Evolutionary conservation across 1,139 yeast genomes (phyloP), one percentile per base, ranked within the genome.

Genomic region (Blastobotrys apis): DNA sequence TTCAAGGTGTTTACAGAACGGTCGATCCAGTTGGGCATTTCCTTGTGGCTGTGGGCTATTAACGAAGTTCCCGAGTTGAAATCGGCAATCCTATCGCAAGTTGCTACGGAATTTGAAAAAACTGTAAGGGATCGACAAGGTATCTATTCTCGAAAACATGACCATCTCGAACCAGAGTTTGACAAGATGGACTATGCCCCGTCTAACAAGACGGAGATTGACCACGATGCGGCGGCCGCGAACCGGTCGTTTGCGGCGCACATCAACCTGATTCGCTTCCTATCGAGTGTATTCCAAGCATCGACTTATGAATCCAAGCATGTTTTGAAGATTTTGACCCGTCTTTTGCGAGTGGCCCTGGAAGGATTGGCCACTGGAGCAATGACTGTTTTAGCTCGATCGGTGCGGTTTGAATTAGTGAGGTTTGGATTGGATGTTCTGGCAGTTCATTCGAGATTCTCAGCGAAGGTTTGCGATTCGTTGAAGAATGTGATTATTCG

Each of bases 101-200:
- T 94, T 34, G 72, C 80, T 17, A 67, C 71, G 44, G 71, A 71
- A 49, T 86, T 94, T 86, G 88, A 83, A 59, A 66, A 68, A 36
- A 75, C 90, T 1, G 77, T 87, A 38, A 73, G 74, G 35, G 67
- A 72, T 33, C 67, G 69, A 15, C 69, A 69, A 39, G 97, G 97
- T 1, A 64, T 92, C 9, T 92, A 77, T 60, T 77, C 82, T 6
- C 72, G 69, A n/a, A 60, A 66, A 3, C 66, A 69, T 53, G 95
- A 88, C 60, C 43, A 79, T n/a, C 59, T 58, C 1, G 71, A 72
- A 41, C 83, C 94, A 5, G 87, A 82, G 47, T 83, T 72, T 58
- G 68, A 75, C 51, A 74, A 72, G 48, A 92, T 92, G 98, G 95
- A 86, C 54, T 94, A 94, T 59, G 71, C 88, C 1, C 97, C 98